Evolutionary conservation across 2,329 filamentous ascomycete genomes (phyloP), one percentile per base, ranked within the genome.

Genomic region (Talaromyces piceae): DNA sequence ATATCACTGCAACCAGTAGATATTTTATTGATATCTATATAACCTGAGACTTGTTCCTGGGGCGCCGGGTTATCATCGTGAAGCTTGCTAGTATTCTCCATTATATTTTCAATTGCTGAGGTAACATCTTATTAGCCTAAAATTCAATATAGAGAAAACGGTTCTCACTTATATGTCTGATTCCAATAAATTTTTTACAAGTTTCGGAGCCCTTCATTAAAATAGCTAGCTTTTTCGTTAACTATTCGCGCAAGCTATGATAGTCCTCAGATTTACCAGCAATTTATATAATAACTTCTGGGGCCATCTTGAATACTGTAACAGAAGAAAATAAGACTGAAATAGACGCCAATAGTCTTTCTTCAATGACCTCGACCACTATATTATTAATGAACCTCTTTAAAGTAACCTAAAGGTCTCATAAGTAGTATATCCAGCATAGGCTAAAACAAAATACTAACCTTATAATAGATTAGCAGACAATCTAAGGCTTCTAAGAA

Each of bases 391-490:
- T 59, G 39, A 72, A 59, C 2, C 55, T 66, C 56, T 72, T 71
- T 25, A 69, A 48, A 2, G 71, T 69, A 44, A 74, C 69, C 70
- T 73, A 41, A 13, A 44, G 20, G 45, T 30, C 39, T 25, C 44
- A 47, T 44, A n/a, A n/a, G n/a, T n/a, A n/a, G n/a, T n/a, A n/a
- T n/a, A 27, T 41, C 41, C 45, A 23, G 18, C 30, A 45, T 4
- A 27, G 37, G 11, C 22, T 18, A 13, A 50, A 22, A 9, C 25
- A 25, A 28, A 16, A 47, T 33, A 41, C 22, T 53, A 49, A 73
- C 73, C 65, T 74, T 70, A 59, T 76, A 76, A 56, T 74, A 76
- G 1, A 72, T 70, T 46, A 72, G 57, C 66, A 74, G 71, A 46
- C 64, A 67, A 51, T 73, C 66, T 5, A 69, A 51, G 8, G 67